Conservation (phyloP, 192 early-diverging fungal genomes). For the Obelidium mucronatum region DNA sequence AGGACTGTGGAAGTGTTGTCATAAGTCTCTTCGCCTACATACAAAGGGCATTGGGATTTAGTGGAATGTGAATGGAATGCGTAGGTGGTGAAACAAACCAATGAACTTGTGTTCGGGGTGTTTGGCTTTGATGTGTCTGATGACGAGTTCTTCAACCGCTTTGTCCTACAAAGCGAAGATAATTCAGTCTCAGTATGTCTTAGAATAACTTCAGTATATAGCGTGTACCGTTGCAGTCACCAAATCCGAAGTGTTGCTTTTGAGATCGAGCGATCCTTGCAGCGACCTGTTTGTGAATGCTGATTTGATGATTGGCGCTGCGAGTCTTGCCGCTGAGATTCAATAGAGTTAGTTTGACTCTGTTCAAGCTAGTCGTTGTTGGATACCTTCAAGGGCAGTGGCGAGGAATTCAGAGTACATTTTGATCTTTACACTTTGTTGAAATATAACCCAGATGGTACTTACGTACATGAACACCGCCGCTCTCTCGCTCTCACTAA, state of each 20-base stretch:
- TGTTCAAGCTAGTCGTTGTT: neutral
- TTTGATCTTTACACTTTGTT: too few relatives aligned
- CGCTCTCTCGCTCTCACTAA: too few relatives aligned
- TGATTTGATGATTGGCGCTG: conserved; percentile 16
- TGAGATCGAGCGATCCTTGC: conserved; percentile 22
- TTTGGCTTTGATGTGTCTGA: conserved; percentile 58
- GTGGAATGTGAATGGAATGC: too few relatives aligned
- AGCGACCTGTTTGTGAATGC: conserved; percentile 26
- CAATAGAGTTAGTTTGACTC: neutral
- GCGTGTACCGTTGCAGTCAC: conserved; percentile 81
- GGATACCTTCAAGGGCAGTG: conserved; percentile 15
- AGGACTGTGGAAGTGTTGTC: conserved; percentile 45
- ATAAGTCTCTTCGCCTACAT: conserved; percentile 22
- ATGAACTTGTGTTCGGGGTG: conserved; percentile 84
- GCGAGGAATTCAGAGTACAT: conserved; percentile 1
- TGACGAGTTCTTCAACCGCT: conserved; percentile 78
- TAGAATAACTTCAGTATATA: neutral
- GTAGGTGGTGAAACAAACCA: too few relatives aligned
- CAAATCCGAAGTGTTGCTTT: conserved; percentile 65
- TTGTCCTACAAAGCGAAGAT: conserved; percentile 48
- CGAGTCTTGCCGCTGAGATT: conserved; percentile 19
- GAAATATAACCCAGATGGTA: too few relatives aligned
- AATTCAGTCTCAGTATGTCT: neutral
- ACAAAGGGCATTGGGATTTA: too few relatives aligned
- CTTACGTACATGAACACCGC: too few relatives aligned